Conservation (phyloP, 108 stramenopile genomes). For the Fistulifera solaris region DNA sequence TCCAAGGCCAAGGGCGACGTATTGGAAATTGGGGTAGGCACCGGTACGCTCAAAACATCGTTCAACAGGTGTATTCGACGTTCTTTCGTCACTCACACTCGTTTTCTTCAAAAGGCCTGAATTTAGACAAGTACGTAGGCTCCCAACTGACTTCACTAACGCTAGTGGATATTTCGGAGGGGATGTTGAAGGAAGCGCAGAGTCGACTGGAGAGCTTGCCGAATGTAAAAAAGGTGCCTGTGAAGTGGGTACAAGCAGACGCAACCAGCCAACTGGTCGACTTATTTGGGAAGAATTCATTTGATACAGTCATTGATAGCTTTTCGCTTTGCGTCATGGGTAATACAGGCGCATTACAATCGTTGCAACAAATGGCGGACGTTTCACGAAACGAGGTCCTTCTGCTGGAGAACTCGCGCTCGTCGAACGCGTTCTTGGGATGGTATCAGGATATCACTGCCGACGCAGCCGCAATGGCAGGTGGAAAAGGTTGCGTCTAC, state of each 20-base stretch:
- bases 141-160: conserved; percentile 47
- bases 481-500: conserved; percentile 84
- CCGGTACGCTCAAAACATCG: conserved; percentile 21
- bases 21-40: conserved; percentile 80
- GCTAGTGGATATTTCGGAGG: conserved; percentile 64
- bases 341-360: conserved; percentile 45
- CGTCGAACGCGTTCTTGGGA: conserved; percentile 58
- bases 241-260: conserved; percentile 64
- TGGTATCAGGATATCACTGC: conserved; percentile 78
- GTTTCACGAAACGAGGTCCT: conserved; percentile 61
- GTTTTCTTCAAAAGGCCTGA: conserved; percentile 30
- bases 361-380: conserved; percentile 45
- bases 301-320: conserved; percentile 42
- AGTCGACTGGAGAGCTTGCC: conserved; percentile 5
- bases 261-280: conserved; percentile 54
- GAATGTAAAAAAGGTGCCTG: conserved; percentile 10
- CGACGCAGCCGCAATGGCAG: conserved; percentile 46
- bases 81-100: too few relatives aligned
- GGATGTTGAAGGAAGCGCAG: conserved; percentile 64
- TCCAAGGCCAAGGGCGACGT: conserved; percentile 51
- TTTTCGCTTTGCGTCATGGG: conserved; percentile 18
- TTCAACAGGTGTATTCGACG: too few relatives aligned
- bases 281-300: conserved; percentile 42
- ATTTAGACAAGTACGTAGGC: conserved; percentile 47
- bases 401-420: conserved; percentile 72